Conservation (phyloP, 176 grass and related monocot species). For the Oropetium thomaeum region DNA sequence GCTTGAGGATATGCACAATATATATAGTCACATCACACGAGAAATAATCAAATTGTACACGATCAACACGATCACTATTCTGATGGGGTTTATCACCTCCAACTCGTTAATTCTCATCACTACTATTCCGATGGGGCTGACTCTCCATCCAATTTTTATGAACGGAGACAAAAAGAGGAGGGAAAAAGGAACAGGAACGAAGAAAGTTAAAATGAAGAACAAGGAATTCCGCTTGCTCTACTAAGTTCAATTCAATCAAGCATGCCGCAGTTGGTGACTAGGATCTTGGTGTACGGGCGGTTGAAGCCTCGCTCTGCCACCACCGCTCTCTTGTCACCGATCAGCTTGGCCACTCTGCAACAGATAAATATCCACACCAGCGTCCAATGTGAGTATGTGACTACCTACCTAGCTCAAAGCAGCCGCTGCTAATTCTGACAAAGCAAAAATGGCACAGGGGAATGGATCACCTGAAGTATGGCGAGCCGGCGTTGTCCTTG, state of each 20-base stretch:
- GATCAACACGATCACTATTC: too few species aligned
- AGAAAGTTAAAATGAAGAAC: not conserved
- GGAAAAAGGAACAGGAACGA: not conserved
- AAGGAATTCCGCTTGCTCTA: not conserved
- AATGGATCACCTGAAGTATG: constrained; percentile 69
- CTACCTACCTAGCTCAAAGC: too few species aligned
- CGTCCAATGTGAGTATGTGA: not conserved
- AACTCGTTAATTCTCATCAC: too few species aligned
- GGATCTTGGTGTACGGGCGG: constrained; percentile 77
- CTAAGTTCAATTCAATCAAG: constrained; percentile 26
- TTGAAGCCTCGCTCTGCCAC: constrained; percentile 90
- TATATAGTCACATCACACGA: not conserved
- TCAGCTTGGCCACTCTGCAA: constrained; percentile 87
- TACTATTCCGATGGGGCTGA: not conserved
- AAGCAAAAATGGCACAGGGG: not conserved
- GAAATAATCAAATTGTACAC: not conserved
- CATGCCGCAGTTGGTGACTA: constrained; percentile 71
- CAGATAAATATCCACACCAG: not conserved
- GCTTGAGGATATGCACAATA: too few species aligned
- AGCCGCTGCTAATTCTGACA: not conserved
- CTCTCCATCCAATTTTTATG: not conserved
- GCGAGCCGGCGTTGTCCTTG: constrained; percentile 70
- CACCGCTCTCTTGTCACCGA: constrained; percentile 91
- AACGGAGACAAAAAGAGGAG: not conserved
- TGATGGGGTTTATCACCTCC: not conserved